These are phyloP conservation scores for Phytophthora cryptogea DNA, from an alignment of 352 stramenopile genomes.

Conservation along the genomic window DNA sequence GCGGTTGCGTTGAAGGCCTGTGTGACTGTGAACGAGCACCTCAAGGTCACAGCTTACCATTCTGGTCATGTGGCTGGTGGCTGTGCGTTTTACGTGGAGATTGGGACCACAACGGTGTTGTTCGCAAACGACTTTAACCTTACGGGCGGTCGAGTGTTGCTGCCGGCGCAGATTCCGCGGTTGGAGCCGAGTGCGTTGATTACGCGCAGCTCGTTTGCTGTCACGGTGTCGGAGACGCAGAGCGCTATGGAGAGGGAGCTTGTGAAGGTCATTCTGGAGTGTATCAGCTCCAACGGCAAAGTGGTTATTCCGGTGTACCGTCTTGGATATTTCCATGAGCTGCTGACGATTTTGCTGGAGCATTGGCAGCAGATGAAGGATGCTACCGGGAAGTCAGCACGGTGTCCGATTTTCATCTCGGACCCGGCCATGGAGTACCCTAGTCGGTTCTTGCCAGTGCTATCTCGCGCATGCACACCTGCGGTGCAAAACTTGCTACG, in stretches of 20 bases:
- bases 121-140: slow-evolving; percentile 86
- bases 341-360: slow-evolving; percentile 69
- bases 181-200: slow-evolving; percentile 65
- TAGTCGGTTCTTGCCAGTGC: slow-evolving; percentile 56
- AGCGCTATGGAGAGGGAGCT: slow-evolving; percentile 84
- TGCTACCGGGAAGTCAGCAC: slow-evolving; percentile 20
- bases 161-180: slow-evolving; percentile 70
- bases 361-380: slow-evolving; percentile 74
- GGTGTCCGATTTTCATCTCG: slow-evolving; percentile 70
- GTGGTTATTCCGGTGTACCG: slow-evolving; percentile 83
- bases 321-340: slow-evolving; percentile 82
- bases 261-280: slow-evolving; percentile 78
- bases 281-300: slow-evolving; percentile 75
- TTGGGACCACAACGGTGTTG: slow-evolving; percentile 71
- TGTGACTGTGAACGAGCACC: slow-evolving; percentile 59
- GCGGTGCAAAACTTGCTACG: slow-evolving; percentile 42
- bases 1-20: slow-evolving; percentile 56
- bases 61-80: slow-evolving; percentile 78
- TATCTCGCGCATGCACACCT: slow-evolving; percentile 66
- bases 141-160: slow-evolving; percentile 66
- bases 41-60: slow-evolving; percentile 85
- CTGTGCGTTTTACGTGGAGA: slow-evolving; percentile 78
- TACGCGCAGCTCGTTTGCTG: slow-evolving; percentile 74
- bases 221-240: slow-evolving; percentile 84
- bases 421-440: slow-evolving; percentile 66